phyloP scores from a whole-genome alignment of 495 filamentous ascomycete genomes.

The Hypoxylon fuscum region DNA sequence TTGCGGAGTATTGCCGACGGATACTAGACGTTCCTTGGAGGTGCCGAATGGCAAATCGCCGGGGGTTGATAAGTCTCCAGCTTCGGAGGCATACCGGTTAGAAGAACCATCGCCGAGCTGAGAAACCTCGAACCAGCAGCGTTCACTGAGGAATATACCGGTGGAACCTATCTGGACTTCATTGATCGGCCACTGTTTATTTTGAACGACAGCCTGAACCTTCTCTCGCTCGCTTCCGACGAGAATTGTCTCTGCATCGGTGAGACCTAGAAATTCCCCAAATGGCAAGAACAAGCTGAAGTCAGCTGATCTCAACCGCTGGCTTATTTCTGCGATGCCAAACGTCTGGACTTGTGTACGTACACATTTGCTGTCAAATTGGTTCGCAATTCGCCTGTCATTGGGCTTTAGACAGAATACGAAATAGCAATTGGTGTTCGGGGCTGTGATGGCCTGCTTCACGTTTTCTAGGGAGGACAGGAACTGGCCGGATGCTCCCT shows the following conservation, averaged over 20 bases:
- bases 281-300: slow-evolving; percentile 97
- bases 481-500: slow-evolving; percentile 93
- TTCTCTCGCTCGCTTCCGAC: slow-evolving; percentile 95
- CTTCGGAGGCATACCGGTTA: slow-evolving; percentile 61
- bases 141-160: slow-evolving; percentile 93
- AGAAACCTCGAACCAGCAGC: slow-evolving; percentile 90
- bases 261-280: slow-evolving; percentile 89
- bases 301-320: slow-evolving; percentile 88
- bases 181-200: slow-evolving; percentile 88
- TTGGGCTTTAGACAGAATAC: slow-evolving; percentile 98
- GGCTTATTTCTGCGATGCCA: slow-evolving; percentile 96
- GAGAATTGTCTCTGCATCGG: slow-evolving; percentile 81
- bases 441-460: slow-evolving; percentile 79
- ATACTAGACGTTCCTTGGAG: slow-evolving; percentile 73
- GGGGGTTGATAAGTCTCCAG: slow-evolving; percentile 51
- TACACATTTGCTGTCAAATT: slow-evolving; percentile 98
- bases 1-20: slow-evolving; percentile 65
- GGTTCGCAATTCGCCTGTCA: slow-evolving; percentile 95
- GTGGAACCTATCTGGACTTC: slow-evolving; percentile 92
- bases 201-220: slow-evolving; percentile 86
- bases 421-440: slow-evolving; percentile 91
- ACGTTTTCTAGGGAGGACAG: slow-evolving; percentile 88
- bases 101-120: slow-evolving; percentile 73
- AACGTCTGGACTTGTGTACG: slow-evolving; percentile 93
- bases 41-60: slow-evolving; percentile 62